phyloP scores from a whole-genome alignment of 108 stramenopile genomes.

The Skeletonema marinoi region DNA sequence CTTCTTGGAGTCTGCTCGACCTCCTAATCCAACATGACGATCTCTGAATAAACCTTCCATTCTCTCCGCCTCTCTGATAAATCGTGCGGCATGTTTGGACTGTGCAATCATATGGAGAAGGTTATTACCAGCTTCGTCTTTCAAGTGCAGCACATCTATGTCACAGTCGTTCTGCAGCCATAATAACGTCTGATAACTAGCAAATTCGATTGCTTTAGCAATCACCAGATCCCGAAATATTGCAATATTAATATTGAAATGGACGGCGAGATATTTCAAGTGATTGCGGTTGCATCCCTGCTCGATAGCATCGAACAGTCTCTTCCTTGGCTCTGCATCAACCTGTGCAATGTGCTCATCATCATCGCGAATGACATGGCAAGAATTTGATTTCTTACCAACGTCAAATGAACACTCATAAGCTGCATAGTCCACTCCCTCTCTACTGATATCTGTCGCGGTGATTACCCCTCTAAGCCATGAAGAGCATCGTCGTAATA shows the following conservation, averaged over 20 bases:
- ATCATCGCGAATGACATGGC: not conserved
- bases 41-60: not conserved
- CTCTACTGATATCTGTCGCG: not conserved
- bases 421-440: not conserved
- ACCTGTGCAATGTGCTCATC: not conserved
- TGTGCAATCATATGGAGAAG: constrained; percentile 13
- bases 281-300: constrained; percentile 1
- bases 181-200: not conserved
- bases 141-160: not conserved
- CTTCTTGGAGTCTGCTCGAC: not conserved
- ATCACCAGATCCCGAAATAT: not conserved
- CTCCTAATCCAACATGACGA: too few relatives aligned
- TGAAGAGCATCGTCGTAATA: not conserved
- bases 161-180: constrained; percentile 12
- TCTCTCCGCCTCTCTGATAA: not conserved
- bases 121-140: constrained; percentile 2
- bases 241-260: not conserved
- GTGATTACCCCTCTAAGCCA: not conserved
- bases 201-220: not conserved
- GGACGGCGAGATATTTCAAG: not conserved
- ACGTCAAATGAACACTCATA: constrained; percentile 1
- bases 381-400: not conserved
- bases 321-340: constrained; percentile 7
- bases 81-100: not conserved
- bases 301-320: constrained; percentile 8